These are phyloP conservation scores for Glycyrrhiza uralensis DNA, from an alignment of 306 rosid species.

Conservation along the genomic window DNA sequence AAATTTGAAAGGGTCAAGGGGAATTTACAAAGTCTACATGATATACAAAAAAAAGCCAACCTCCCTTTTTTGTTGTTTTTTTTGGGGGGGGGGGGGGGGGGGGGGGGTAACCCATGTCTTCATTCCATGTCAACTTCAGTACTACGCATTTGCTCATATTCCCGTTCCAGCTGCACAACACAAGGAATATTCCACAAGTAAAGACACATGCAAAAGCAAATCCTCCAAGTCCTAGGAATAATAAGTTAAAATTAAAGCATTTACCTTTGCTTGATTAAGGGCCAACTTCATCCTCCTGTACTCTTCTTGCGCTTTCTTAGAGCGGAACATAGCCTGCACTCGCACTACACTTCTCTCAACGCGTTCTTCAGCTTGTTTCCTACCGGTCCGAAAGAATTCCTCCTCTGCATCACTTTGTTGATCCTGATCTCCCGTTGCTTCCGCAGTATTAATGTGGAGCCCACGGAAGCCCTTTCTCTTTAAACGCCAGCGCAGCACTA, in stretches of 20 bases:
- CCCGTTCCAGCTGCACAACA: conserved; percentile 82
- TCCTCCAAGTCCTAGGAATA: background rate
- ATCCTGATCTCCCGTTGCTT: conserved; percentile 26
- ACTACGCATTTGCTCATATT: conserved; percentile 52
- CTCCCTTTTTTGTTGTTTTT: no score
- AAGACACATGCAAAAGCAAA: conserved; percentile 10
- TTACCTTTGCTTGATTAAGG: conserved; percentile 64
- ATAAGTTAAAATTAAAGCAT: background rate
- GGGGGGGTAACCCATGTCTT: conserved; percentile 24
- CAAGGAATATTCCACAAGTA: conserved; percentile 17
- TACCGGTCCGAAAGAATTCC: conserved; percentile 67
- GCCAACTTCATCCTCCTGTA: conserved; percentile 84
- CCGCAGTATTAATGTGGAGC: conserved; percentile 48
- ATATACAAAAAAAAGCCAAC: conserved; percentile 30
- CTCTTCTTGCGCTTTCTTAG: conserved; percentile 89
- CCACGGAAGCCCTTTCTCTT: conserved; percentile 95
- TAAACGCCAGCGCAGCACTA: conserved; percentile 82
- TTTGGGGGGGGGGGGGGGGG: no score
- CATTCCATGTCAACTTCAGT: conserved; percentile 49
- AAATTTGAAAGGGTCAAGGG: conserved; percentile 30
- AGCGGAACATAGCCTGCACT: conserved; percentile 91
- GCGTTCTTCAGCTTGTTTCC: conserved; percentile 85
- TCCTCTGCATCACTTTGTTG: conserved; percentile 63
- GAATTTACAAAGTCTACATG: conserved; percentile 54
- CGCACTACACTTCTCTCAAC: conserved; percentile 69